phyloP scores from a whole-genome alignment of 2,329 filamentous ascomycete genomes.

The Cladosporium halotolerans region DNA sequence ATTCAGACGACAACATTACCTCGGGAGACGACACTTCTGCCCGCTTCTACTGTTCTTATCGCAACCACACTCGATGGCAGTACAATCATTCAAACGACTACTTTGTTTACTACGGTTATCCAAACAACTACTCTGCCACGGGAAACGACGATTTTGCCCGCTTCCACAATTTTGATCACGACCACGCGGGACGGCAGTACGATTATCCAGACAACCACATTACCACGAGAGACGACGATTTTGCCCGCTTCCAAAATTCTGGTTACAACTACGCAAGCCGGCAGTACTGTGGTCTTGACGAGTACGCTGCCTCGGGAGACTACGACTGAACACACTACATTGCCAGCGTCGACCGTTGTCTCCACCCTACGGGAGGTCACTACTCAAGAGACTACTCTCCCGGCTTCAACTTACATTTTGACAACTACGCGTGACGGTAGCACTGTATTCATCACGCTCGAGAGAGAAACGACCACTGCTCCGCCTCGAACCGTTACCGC shows the following conservation, averaged over 20 bases:
- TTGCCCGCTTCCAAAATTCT: background rate
- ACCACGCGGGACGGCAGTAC: background rate
- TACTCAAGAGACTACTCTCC: too few relatives aligned
- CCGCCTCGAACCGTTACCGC: background rate
- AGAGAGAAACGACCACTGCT: background rate
- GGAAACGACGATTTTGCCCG: background rate
- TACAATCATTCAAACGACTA: background rate
- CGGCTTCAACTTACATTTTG: too few relatives aligned
- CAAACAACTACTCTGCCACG: background rate
- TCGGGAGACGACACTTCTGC: background rate
- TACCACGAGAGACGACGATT: background rate
- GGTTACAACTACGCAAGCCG: background rate
- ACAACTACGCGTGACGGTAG: too few relatives aligned
- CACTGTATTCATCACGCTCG: too few relatives aligned
- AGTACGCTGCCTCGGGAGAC: background rate
- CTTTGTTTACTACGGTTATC: background rate
- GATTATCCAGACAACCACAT: background rate
- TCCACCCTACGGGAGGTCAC: too few relatives aligned
- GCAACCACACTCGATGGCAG: background rate
- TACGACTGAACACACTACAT: background rate
- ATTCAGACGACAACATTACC: background rate
- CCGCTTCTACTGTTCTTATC: slow-evolving; percentile 1
- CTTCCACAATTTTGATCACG: slow-evolving; percentile 2
- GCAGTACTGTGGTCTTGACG: background rate
- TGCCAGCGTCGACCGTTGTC: background rate